A percentile compares a stretch with the other conserved stretches of the same genome.
Conservation (phyloP, 1,284 basidiomycete species). For the Tilletia walkeri region DNA sequence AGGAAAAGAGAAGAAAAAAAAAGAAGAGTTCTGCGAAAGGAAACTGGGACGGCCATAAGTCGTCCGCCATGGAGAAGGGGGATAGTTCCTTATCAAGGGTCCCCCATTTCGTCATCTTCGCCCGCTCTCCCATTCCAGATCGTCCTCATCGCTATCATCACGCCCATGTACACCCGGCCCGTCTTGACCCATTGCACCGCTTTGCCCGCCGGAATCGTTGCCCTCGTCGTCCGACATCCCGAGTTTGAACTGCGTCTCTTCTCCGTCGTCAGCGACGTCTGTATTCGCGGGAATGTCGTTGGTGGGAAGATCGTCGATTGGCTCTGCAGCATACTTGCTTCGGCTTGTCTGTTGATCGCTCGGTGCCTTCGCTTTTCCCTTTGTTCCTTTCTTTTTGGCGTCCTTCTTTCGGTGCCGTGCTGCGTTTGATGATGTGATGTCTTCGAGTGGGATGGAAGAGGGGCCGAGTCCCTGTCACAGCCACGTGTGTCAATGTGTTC, state of each 20-base stretch:
- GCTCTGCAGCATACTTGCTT: background rate
- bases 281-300: background rate
- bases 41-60: too few species aligned
- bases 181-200: background rate
- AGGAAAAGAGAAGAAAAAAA: too few species aligned
- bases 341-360: background rate
- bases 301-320: background rate
- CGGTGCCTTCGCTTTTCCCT: background rate
- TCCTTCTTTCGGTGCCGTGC: background rate
- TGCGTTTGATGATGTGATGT: conserved; percentile 15
- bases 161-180: background rate
- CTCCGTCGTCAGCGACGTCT: background rate
- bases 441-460: conserved; percentile 15
- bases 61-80: too few species aligned
- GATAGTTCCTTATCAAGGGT: too few species aligned
- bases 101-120: background rate
- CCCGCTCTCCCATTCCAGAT: conserved; percentile 19
- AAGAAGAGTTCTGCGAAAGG: too few species aligned
- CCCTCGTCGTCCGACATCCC: background rate
- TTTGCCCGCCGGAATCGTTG: background rate
- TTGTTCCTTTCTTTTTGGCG: background rate
- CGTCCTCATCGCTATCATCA: conserved; percentile 17
- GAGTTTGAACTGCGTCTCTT: conserved; percentile 9
- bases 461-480: conserved; percentile 17
- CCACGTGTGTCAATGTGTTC: background rate